Conservation (phyloP, 2,329 filamentous ascomycete genomes). For the Colletotrichum sidae region DNA sequence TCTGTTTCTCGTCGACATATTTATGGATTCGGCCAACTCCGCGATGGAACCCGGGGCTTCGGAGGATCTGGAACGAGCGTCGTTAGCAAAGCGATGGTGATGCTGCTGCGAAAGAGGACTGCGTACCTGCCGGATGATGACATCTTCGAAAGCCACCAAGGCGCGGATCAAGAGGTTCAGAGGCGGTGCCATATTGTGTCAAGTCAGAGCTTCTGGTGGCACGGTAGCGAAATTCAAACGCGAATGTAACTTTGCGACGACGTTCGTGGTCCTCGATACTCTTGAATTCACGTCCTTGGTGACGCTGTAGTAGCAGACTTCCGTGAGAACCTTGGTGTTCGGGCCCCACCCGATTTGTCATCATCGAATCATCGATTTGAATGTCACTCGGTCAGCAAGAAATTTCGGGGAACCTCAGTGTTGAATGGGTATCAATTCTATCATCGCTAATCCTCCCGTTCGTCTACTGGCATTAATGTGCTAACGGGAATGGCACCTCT, state of each 20-base stretch:
- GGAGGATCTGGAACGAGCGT: conserved; percentile 56
- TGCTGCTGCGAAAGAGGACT: neutral
- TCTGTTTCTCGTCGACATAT: conserved; percentile 58
- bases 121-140: conserved; percentile 33
- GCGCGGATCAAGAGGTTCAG: conserved; percentile 28
- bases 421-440: neutral
- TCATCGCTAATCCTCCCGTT: neutral
- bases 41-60: conserved; percentile 63
- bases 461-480: no score
- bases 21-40: conserved; percentile 65
- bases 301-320: conserved; percentile 16
- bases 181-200: conserved; percentile 22
- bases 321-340: neutral
- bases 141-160: conserved; percentile 34
- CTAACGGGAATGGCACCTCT: no score
- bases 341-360: conserved; percentile 15
- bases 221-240: neutral
- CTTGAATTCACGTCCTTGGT: neutral
- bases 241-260: no score
- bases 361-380: conserved; percentile 29
- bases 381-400: neutral
- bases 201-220: neutral
- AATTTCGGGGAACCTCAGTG: neutral
- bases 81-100: neutral
- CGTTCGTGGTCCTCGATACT: no score